Base-by-base conservation (phyloP, 768 basidiomycete species). In the Tylopilus plumbeoviolaceoides region DNA sequence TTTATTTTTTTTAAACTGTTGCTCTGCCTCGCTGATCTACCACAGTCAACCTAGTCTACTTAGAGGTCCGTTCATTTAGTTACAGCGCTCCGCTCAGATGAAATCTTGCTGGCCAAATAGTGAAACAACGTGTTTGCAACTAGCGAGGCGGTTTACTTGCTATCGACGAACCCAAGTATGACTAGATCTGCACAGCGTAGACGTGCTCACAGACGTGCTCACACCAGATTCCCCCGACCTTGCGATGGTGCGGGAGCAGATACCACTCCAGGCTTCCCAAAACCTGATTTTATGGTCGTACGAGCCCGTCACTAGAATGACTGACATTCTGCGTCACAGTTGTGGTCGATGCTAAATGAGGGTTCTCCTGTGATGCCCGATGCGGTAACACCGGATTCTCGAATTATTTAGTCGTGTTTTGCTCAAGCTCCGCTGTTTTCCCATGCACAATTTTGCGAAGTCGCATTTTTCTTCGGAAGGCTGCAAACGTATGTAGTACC, bases 261-360 rank as follows among this genome's bases (percentile, higher is more conserved):
- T 98, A 9, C 97, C 97, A 68, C 91, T 94, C 95, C 95, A 98
- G n/a, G 97, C 97, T 72, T 99, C 97, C 97, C 97, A 99, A 68
- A 98, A 98, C 33, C 97, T 83, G 54, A 98, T 97, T 70, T 98
- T 95, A 66, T 98, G 95, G 71, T 99, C 97, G 70, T 99, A 98
- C 21, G 94, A 97, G 41, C 95, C 95, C 20, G 95, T 98, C 38
- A 97, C 94, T 38, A 98, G 82, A 50, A 97, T 87, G 28, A 98
- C 94, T 46, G 91, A 93, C 85, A 98, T 90, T 57, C 80, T 79
- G 67, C 78, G 78, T 27, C 78, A 75, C 53, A 71, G 50, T 31
- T n/a, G 51, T 21, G 23, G 59, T 58, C 35, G 55, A 49, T 43
- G 57, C 38, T 55, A 53, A 56, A 58, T 50, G 47, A 51, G 47